phyloP scores from a whole-genome alignment of 257 asterid genomes.

The Scutellaria galericulata region DNA sequence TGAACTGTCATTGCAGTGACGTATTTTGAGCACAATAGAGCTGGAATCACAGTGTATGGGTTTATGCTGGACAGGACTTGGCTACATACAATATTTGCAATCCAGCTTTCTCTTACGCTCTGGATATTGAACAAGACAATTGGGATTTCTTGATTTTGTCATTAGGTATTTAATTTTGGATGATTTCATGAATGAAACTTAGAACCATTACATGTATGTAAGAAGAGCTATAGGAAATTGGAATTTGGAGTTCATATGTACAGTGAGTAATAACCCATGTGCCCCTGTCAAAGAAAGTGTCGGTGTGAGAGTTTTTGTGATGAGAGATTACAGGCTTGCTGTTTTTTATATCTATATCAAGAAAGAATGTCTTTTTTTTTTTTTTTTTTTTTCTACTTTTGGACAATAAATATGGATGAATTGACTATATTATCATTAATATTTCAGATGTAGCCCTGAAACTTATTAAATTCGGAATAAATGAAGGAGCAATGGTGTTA shows the following conservation, averaged over 20 bases:
- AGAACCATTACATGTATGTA: background rate
- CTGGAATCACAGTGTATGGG: slow-evolving; percentile 93
- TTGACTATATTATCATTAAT: no score
- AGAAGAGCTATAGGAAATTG: slow-evolving; percentile 9
- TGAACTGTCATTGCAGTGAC: slow-evolving; percentile 56
- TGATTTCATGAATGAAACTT: background rate
- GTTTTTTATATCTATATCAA: no score
- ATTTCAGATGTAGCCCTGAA: no score
- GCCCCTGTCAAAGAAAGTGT: background rate
- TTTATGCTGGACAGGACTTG: slow-evolving; percentile 85
- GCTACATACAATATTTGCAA: slow-evolving; percentile 74
- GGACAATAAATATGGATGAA: no score
- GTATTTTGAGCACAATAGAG: slow-evolving; percentile 86
- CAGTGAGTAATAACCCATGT: background rate
- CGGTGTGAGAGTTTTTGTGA: background rate
- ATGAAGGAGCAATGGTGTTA: no score
- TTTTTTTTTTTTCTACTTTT: no score
- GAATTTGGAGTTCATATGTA: background rate
- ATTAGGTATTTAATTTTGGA: slow-evolving; percentile 22
- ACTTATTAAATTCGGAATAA: no score
- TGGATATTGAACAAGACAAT: slow-evolving; percentile 92
- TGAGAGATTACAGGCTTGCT: background rate
- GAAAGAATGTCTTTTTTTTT: no score
- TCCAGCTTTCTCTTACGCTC: slow-evolving; percentile 79
- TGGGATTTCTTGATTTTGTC: slow-evolving; percentile 56